These are phyloP conservation scores for Aleurites moluccanus DNA, from an alignment of 441 rosid genomes.

Conservation along the genomic window DNA sequence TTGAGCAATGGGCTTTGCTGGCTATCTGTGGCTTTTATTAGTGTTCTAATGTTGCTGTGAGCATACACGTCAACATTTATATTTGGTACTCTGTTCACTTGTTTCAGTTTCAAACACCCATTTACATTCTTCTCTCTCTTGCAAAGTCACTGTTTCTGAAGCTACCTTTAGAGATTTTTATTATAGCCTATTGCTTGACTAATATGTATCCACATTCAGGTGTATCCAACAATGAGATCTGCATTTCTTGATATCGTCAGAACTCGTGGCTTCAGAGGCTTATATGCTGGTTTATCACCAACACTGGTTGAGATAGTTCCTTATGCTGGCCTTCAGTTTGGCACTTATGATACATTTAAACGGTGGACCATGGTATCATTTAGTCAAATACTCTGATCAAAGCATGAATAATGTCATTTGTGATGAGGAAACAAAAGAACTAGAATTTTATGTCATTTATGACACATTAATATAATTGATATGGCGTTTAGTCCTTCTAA, in stretches of 20 bases:
- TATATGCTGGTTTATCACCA: constrained; percentile 91
- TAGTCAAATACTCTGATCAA: not conserved
- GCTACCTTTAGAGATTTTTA: not conserved
- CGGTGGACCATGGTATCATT: constrained; percentile 77
- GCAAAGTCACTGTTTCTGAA: not conserved
- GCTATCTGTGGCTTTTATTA: too few relatives aligned
- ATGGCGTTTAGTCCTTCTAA: too few relatives aligned
- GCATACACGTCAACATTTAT: not conserved
- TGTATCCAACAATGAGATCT: constrained; percentile 96
- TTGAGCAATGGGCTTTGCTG: too few relatives aligned
- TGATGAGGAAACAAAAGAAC: not conserved
- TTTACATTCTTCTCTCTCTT: not conserved
- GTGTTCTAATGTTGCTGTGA: not conserved
- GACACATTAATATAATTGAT: too few relatives aligned
- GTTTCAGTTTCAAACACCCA: not conserved
- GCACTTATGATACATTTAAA: constrained; percentile 89
- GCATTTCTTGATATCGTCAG: constrained; percentile 69
- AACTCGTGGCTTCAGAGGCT: constrained; percentile 78
- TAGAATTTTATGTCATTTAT: not conserved
- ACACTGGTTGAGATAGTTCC: constrained; percentile 95
- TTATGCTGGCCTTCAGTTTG: constrained; percentile 97
- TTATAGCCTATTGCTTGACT: constrained; percentile 15
- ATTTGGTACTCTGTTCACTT: not conserved
- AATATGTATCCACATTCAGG: constrained; percentile 39
- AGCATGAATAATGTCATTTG: not conserved